phyloP scores from a whole-genome alignment of 116 monocot genomes.

The Posidonia oceanica region DNA sequence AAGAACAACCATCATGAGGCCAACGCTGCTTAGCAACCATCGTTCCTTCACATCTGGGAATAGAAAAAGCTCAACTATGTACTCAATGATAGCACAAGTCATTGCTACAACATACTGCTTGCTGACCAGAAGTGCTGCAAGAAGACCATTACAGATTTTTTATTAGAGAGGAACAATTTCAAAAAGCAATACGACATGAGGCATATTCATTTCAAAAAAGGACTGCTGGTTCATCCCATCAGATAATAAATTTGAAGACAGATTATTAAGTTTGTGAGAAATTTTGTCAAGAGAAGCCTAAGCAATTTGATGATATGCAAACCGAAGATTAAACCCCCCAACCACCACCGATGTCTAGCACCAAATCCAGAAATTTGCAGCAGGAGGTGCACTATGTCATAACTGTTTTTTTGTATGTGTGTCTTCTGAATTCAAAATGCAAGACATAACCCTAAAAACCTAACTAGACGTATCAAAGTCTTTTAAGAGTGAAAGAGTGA shows the following conservation, averaged over 20 bases:
- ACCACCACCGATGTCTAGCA: too few species aligned
- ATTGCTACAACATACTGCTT: slow-evolving; percentile 81
- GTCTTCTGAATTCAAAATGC: too few species aligned
- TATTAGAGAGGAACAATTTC: not conserved
- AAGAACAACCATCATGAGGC: slow-evolving; percentile 56
- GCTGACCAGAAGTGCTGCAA: slow-evolving; percentile 84
- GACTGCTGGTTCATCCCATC: not conserved
- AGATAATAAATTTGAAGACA: not conserved
- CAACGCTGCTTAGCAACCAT: slow-evolving; percentile 49
- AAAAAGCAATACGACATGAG: not conserved
- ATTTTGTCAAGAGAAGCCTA: too few species aligned
- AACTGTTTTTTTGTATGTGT: too few species aligned
- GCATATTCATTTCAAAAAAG: not conserved
- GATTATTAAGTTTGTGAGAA: not conserved
- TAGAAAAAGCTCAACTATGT: slow-evolving; percentile 44
- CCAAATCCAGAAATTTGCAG: too few species aligned
- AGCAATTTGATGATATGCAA: too few species aligned
- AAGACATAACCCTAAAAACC: too few species aligned
- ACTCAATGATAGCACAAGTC: slow-evolving; percentile 69
- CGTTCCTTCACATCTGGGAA: slow-evolving; percentile 60
- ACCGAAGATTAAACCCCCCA: too few species aligned
- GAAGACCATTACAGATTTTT: not conserved
- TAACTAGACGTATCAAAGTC: too few species aligned
- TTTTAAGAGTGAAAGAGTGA: too few species aligned
- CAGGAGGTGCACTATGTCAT: too few species aligned